Conservation (phyloP, 2,329 filamentous ascomycete genomes). For the Hirsutella thompsonii region DNA sequence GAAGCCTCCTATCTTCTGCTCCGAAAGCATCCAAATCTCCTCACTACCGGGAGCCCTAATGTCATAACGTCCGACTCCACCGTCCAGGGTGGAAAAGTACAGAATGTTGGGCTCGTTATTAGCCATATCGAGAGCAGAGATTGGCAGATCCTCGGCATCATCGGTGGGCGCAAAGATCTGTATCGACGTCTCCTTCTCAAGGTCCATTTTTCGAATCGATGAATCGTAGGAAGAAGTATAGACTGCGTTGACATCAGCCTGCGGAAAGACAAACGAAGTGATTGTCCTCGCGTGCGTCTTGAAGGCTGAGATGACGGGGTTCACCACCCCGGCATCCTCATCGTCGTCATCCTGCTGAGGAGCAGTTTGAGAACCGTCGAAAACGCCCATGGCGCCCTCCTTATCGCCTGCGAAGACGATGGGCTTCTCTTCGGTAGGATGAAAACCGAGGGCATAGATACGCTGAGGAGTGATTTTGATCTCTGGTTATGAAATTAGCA, state of each 20-base stretch:
- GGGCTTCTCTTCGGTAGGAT: slow-evolving; percentile 75
- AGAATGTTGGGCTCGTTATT: slow-evolving; percentile 57
- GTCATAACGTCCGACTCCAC: slow-evolving; percentile 71
- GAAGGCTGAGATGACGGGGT: slow-evolving; percentile 76
- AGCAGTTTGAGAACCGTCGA: slow-evolving; percentile 68
- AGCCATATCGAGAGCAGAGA: slow-evolving; percentile 76
- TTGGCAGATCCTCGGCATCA: slow-evolving; percentile 56
- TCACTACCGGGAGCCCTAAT: slow-evolving; percentile 45
- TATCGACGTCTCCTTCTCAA: slow-evolving; percentile 64
- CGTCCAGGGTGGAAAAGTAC: slow-evolving; percentile 79
- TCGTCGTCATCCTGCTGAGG: slow-evolving; percentile 51
- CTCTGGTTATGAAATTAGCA: slow-evolving; percentile 31
- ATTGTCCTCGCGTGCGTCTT: slow-evolving; percentile 88
- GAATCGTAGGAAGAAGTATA: slow-evolving; percentile 89
- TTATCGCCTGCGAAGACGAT: slow-evolving; percentile 93
- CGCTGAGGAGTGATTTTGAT: slow-evolving; percentile 87
- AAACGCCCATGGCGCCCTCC: slow-evolving; percentile 77
- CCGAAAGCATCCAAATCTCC: slow-evolving; percentile 63
- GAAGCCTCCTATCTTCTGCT: slow-evolving; percentile 95
- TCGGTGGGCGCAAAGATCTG: slow-evolving; percentile 71
- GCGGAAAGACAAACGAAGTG: slow-evolving; percentile 67
- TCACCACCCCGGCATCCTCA: slow-evolving; percentile 49
- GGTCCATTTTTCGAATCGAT: slow-evolving; percentile 74
- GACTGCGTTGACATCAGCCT: slow-evolving; percentile 58
- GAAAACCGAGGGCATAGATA: slow-evolving; percentile 77